Evolutionary conservation across 1,139 yeast genomes (phyloP).

Genomic region (Saccharomyces pastorianus): DNA sequence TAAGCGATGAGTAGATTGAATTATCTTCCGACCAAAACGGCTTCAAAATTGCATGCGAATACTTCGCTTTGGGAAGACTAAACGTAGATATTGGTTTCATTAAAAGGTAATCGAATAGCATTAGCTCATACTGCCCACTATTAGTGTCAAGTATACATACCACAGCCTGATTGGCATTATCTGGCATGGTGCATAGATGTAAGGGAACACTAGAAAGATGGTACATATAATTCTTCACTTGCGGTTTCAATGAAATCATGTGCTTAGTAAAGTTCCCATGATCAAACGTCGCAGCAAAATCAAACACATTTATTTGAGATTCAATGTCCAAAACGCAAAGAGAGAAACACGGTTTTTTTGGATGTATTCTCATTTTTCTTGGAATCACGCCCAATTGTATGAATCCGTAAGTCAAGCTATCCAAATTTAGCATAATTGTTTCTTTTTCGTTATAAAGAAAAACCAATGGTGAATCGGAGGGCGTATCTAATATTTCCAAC

Average conservation of each 20-base stretch:
- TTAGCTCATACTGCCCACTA: not conserved
- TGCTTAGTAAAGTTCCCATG: not conserved
- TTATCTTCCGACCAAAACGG: not conserved
- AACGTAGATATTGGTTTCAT: not conserved
- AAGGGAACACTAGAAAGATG: not conserved
- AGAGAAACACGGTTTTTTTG: not conserved
- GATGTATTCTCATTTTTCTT: not conserved
- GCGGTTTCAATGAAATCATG: not conserved
- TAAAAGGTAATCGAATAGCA: not conserved
- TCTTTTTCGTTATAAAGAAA: not conserved
- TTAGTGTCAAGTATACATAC: not conserved
- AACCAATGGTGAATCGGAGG: not conserved
- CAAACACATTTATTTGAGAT: not conserved
- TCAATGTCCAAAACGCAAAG: not conserved
- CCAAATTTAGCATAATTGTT: not conserved
- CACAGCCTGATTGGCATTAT: not conserved
- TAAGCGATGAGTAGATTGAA: not conserved
- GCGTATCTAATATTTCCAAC: not conserved
- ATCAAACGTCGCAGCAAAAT: not conserved
- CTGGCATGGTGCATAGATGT: not conserved
- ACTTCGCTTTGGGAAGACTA: not conserved
- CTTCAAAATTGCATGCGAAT: not conserved
- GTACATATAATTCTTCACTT: not conserved
- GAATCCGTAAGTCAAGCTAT: not conserved
- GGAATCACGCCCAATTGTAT: not conserved